Base-by-base conservation (phyloP, 768 basidiomycete species). In the Suillus lakei region DNA sequence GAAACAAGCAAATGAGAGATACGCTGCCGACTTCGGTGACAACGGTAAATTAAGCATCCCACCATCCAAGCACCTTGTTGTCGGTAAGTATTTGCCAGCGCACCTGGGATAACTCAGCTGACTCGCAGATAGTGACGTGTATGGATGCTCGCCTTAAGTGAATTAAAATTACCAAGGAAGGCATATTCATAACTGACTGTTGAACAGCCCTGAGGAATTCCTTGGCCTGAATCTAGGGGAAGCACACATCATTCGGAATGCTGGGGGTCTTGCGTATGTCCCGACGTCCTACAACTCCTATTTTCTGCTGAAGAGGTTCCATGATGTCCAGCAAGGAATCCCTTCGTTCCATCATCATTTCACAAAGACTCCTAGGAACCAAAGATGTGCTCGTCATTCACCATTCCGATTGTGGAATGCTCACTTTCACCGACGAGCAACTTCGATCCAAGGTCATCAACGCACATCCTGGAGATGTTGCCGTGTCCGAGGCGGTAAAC, bases 91-190 rank as follows among this genome's bases (percentile, higher is more conserved):
- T 54, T 44, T 23, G 30, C 28, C 51, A 30, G n/a, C 54, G 44
- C 46, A 23, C 56, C 55, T 26, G 15, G 51, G 32, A 54, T 10
- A 32, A 10, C 39, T 34, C 28, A 41, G 4, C 62, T 58, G 21
- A 60, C 41, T 48, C 23, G 8, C 56, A 1, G 26, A 6, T 66
- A 88, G 86, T 88, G 34, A 88, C 88, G 23, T 91, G 89, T 78
- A 92, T 91, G 89, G 90, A 91, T 73, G 88, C 89, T 59, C 86
- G 90, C 61, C 79, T 91, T 68, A 86, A 91, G 88, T 90, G 71
- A 65, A 62, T 36, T 36, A 9, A 9, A n/a, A n/a, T 41, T 28
- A 3, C 7, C n/a, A 21, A 58, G 26, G 10, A 28, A 4, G 51
- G n/a, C 41, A 34, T 64, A 18, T 64, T 28, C 41, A 34, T 55